Base-by-base conservation (phyloP, 352 stramenopile species). In the Thraustotheca clavata region DNA sequence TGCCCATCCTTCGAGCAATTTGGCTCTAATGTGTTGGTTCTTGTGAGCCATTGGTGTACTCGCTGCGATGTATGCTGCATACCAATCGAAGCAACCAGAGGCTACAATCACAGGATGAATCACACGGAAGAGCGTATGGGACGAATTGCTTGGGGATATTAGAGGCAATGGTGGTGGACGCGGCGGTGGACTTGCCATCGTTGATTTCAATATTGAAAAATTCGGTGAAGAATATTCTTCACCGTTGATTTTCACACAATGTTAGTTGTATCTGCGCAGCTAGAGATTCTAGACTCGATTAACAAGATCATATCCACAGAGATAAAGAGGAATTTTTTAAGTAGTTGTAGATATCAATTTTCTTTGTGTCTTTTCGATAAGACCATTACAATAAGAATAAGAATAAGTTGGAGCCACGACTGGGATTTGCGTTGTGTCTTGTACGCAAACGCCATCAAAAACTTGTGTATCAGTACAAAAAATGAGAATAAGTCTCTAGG, bases 31-130 rank as follows among this genome's bases (percentile, higher is more conserved):
- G 55, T 63, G 55, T 22, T 63, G 20, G 7, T 29, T 18, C 27
- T 50, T 16, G 26, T 63, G 34, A 27, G 32, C 29, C 18, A 63
- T 55, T 14, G 55, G 55, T 2, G 36, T 31, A 38, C 14, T 54
- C 7, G 33, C 22, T 27, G 38, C 55, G 3, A 63, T 22, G 34
- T 63, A 63, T 24, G 55, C 32, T 31, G 39, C 39, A 31, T 39
- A 39, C 55, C 32, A 54, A 41, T 63, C 55, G n/a, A 63, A 31
- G 38, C 49, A 12, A 29, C 55, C 55, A 7, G 55, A 55, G 9
- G 39, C 29, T 18, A 46, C 55, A 32, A 63, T 63, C 6, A 63
- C 12, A 9, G 55, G 55, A 33, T 63, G 55, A 32, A 63, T 54
- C 12, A 63, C 29, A 9, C 55, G 55, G 27, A 63, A 63, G 5